phyloP scores from a whole-genome alignment of 768 basidiomycete genomes.

The Tulasnella sp. region DNA sequence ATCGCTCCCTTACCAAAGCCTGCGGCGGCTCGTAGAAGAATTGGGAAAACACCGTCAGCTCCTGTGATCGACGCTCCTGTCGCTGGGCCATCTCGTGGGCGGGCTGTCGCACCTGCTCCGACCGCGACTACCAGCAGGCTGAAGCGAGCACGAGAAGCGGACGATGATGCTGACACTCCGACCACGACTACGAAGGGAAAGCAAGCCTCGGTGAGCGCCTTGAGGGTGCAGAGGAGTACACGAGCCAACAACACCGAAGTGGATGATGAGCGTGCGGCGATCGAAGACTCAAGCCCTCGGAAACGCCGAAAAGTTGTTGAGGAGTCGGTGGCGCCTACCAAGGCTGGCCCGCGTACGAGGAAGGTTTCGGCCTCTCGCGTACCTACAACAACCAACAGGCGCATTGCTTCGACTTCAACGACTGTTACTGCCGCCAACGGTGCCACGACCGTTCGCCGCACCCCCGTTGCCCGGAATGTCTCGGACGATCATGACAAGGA shows the following conservation, averaged over 20 bases:
- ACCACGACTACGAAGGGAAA: neutral
- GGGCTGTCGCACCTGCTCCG: neutral
- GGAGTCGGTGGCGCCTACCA: neutral
- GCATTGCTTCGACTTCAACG: neutral
- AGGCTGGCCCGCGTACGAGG: neutral
- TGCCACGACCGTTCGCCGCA: neutral
- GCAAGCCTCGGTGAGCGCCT: neutral
- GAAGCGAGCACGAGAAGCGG: neutral
- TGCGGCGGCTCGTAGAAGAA: too few relatives aligned
- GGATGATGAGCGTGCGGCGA: neutral
- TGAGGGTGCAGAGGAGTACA: neutral
- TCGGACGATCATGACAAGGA: constrained; percentile 10
- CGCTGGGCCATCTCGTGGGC: neutral
- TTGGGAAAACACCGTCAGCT: neutral
- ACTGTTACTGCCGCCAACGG: neutral
- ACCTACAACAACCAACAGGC: neutral
- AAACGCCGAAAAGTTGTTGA: constrained; percentile 8
- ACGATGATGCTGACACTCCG: neutral
- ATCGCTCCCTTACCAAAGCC: too few relatives aligned
- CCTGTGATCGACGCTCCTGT: neutral
- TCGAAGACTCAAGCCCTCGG: neutral
- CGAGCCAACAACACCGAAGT: neutral
- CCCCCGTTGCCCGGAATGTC: neutral
- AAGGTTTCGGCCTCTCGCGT: constrained; percentile 3
- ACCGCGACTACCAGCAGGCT: neutral